Evolutionary conservation across 1,284 basidiomycete species (phyloP).

Genomic region (Boletus sp.): DNA sequence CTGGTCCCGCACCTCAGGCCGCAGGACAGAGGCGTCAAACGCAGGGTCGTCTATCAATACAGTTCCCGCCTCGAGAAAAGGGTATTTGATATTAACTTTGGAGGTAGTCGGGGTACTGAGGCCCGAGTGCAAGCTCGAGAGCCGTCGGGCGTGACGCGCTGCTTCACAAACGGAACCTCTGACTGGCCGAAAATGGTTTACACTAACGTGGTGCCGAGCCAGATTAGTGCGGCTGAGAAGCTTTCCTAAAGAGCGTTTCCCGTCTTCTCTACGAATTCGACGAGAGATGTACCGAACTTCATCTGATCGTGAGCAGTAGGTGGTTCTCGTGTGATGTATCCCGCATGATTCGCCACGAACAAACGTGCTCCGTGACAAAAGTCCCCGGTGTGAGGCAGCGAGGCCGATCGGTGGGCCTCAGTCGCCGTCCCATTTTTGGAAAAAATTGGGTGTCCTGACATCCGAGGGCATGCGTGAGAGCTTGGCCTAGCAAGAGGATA

Average conservation of each 20-base stretch:
- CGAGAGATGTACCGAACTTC: slow-evolving; percentile 15
- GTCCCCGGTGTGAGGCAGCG: slow-evolving; percentile 9
- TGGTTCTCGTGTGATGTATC: slow-evolving; percentile 20
- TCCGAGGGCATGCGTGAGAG: slow-evolving; percentile 27
- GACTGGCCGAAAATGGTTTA: slow-evolving; percentile 21
- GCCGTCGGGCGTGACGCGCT: slow-evolving; percentile 15
- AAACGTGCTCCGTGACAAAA: slow-evolving; percentile 13
- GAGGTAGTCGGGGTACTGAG: slow-evolving; percentile 25
- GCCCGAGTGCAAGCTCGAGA: slow-evolving; percentile 19
- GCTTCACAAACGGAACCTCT: slow-evolving; percentile 13
- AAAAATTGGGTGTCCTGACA: slow-evolving; percentile 1
- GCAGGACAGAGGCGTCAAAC: slow-evolving; percentile 4
- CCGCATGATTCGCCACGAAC: slow-evolving; percentile 15
- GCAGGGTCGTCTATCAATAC: slow-evolving; percentile 11
- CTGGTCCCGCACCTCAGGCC: slow-evolving; percentile 4
- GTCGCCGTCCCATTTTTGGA: slow-evolving; percentile 12
- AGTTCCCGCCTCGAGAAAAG: slow-evolving; percentile 11
- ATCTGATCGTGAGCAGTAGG: slow-evolving; percentile 24
- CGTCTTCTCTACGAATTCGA: slow-evolving; percentile 6
- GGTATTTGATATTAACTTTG: slow-evolving; percentile 23
- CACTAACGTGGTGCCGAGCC: slow-evolving; percentile 25
- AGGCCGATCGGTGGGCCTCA: slow-evolving; percentile 27
- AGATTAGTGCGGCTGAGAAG: slow-evolving; percentile 26
- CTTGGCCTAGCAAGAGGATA: slow-evolving; percentile 16
- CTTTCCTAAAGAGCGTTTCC: slow-evolving; percentile 13